These are phyloP conservation scores for Silene coronaria DNA, from an alignment of 179 eudicot species.

Conservation along the genomic window DNA sequence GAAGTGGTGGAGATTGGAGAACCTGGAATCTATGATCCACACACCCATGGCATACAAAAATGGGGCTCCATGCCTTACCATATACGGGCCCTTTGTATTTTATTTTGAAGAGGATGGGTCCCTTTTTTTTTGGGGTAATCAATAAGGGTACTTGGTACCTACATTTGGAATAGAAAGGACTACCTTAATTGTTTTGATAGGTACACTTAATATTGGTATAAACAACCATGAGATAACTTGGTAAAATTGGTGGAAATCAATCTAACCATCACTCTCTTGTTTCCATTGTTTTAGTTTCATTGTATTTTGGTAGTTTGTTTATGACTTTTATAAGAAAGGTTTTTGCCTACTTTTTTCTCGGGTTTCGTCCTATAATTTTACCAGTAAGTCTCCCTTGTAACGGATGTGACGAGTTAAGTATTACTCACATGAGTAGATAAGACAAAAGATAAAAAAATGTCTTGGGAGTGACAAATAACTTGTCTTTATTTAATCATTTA, in stretches of 20 bases:
- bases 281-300: constrained; percentile 9
- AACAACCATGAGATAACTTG: constrained; percentile 3
- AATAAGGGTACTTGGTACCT: constrained; percentile 14
- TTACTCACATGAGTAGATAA: too few relatives aligned
- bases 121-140: neutral
- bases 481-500: too few relatives aligned
- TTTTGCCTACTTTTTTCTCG: neutral
- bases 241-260: neutral
- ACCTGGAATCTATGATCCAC: too few relatives aligned
- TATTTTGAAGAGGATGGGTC: neutral
- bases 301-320: constrained; percentile 5
- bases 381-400: too few relatives aligned
- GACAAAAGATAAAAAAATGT: too few relatives aligned
- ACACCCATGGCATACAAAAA: neutral
- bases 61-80: neutral
- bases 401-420: too few relatives aligned
- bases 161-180: constrained; percentile 16
- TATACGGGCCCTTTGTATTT: neutral
- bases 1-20: too few relatives aligned
- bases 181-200: constrained; percentile 1
- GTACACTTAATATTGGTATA: constrained; percentile 7
- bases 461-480: too few relatives aligned
- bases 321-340: neutral
- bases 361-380: neutral
- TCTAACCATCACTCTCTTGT: constrained; percentile 18